Evolutionary conservation across 2,329 filamentous ascomycete genomes (phyloP), one percentile per base, ranked within the genome.

Genomic region (Fusarium verrucosum): DNA sequence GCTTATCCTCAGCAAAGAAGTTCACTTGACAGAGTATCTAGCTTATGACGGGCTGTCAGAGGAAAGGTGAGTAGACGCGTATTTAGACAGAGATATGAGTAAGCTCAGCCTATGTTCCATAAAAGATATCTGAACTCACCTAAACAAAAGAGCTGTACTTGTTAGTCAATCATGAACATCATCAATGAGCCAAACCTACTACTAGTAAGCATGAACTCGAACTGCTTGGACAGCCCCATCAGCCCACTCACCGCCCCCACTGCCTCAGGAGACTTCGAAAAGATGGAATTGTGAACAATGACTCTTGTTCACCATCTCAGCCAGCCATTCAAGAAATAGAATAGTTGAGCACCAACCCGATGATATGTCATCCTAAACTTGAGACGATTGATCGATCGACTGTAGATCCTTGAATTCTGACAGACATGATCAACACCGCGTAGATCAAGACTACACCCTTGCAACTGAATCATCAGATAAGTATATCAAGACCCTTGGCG

Each of bases 71-170:
- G n/a, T n/a, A n/a, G n/a, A n/a, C n/a, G n/a, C n/a, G n/a, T n/a
- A n/a, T n/a, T n/a, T n/a, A n/a, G n/a, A n/a, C n/a, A n/a, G n/a
- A n/a, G n/a, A n/a, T n/a, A n/a, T n/a, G n/a, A n/a, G n/a, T n/a
- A 17, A 22, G 28, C 16, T 7, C 13, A 33, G 19, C 8, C 19
- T 20, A 10, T 33, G 20, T 45, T 45, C 28, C 26, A 23, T 19
- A 22, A 46, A 32, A 51, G 26, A 45, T 14, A 46, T 8, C 19
- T 16, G 16, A 35, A 40, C 19, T 26, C n/a, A n/a, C n/a, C n/a
- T 44, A 51, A 36, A 52, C 17, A 50, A 38, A 50, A 17, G 47
- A 22, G 16, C n/a, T n/a, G n/a, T n/a, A n/a, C n/a, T n/a, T n/a
- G n/a, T n/a, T n/a, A n/a, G n/a, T 14, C 30, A 17, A 38, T 20